phyloP scores from a whole-genome alignment of 768 basidiomycete species.

The Harrya chromipes region DNA sequence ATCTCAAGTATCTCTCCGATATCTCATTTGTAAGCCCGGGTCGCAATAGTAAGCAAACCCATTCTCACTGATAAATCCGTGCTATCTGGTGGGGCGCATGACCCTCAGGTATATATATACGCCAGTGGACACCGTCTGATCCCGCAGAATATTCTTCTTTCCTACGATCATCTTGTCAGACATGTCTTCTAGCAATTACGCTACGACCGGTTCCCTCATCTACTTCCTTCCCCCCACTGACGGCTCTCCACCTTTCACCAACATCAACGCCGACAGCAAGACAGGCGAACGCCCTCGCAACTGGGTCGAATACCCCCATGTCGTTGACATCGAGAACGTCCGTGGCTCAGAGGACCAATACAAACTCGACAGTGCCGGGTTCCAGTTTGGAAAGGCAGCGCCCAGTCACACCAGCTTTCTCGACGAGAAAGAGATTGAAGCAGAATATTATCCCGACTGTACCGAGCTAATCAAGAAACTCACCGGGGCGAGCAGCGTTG shows the following conservation, averaged over 20 bases:
- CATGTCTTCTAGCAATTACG: conserved; percentile 16
- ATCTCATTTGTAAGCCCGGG: no score
- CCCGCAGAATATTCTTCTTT: no score
- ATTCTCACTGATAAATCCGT: no score
- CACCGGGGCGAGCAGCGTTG: conserved; percentile 37
- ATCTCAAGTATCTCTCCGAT: no score
- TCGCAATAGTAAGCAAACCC: no score
- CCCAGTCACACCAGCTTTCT: conserved; percentile 31
- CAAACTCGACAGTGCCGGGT: conserved; percentile 34
- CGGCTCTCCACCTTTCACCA: conserved; percentile 13
- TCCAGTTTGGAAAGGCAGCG: conserved; percentile 30
- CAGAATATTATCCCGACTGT: conserved; percentile 40
- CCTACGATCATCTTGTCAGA: no score
- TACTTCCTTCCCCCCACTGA: conserved; percentile 20
- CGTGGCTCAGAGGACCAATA: conserved; percentile 33
- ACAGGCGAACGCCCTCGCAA: conserved; percentile 19
- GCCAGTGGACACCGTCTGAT: no score
- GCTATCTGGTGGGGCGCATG: no score
- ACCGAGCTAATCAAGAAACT: conserved; percentile 36
- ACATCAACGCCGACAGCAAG: conserved; percentile 16
- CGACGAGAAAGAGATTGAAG: conserved; percentile 34
- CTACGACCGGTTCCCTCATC: conserved; percentile 16
- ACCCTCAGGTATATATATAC: no score
- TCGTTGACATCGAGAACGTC: conserved; percentile 30
- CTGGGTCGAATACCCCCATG: conserved; percentile 14